Evolutionary conservation across 2,329 filamentous ascomycete genomes (phyloP).

Genomic region (Nemania sp.): DNA sequence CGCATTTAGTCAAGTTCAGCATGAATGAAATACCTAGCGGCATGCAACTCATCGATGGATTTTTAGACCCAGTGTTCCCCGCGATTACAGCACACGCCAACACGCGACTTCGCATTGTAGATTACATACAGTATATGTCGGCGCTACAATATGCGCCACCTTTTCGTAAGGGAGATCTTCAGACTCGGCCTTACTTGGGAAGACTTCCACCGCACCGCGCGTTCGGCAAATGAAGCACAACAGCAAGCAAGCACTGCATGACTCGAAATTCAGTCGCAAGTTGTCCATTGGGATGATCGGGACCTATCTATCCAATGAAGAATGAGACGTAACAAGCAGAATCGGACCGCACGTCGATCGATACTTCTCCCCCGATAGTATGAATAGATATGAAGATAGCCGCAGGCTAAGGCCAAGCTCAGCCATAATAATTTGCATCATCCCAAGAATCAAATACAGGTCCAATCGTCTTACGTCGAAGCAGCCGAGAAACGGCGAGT

Average conservation of each 20-base stretch:
- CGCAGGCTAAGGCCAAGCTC: background rate
- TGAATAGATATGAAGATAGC: background rate
- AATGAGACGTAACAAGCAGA: slow-evolving; percentile 9
- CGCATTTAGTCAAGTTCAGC: background rate
- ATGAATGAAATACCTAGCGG: slow-evolving; percentile 12
- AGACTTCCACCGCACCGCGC: slow-evolving; percentile 16
- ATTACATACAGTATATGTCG: background rate
- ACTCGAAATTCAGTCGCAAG: slow-evolving; percentile 6
- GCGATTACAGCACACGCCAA: background rate
- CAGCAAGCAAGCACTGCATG: slow-evolving; percentile 1
- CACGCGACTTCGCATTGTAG: background rate
- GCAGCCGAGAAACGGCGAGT: background rate
- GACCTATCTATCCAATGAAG: background rate
- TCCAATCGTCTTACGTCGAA: background rate
- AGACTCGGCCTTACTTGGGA: background rate
- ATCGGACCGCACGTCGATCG: slow-evolving; percentile 22
- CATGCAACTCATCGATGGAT: slow-evolving; percentile 13
- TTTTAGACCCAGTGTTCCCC: background rate
- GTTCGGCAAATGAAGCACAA: slow-evolving; percentile 22
- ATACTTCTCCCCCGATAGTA: background rate
- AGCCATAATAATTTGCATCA: background rate
- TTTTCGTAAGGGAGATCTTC: background rate
- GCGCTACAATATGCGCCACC: background rate
- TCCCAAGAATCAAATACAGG: background rate
- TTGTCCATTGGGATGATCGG: slow-evolving; percentile 4